Evolutionary conservation across 768 basidiomycete genomes (phyloP), one percentile per base, ranked within the genome.

Genomic region (Pulveroboletus frians): DNA sequence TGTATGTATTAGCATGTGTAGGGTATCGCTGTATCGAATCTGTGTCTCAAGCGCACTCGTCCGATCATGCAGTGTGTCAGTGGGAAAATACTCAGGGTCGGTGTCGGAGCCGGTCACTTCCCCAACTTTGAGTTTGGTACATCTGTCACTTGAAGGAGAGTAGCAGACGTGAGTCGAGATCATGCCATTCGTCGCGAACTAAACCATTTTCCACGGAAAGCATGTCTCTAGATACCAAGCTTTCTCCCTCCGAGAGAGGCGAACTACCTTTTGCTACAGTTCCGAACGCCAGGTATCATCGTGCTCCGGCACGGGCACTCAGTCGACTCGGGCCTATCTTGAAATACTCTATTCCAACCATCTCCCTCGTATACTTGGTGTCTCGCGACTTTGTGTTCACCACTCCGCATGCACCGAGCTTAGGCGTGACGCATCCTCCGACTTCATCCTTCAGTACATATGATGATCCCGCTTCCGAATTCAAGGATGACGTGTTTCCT

Each of bases 401-500:
- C n/a, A 21, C 39, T 36, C 37, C 39, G 5, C 47, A 13, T 43
- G 21, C 43, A 14, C 35, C 47, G 13, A 43, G 14, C 30, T 11
- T 15, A 6, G 18, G 36, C 23, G 31, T n/a, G 21, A 43, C 51
- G 21, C 27, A 54, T 14, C 38, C 47, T 48, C 32, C 50, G 14
- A 26, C 32, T 26, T 55, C 49, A 31, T 38, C 50, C 15, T 42
- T 46, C 17, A 36, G 50, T 39, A 35, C 42, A 23, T 36, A 54
- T 31, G 66, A 67, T 37, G 64, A 73, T 39, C 73, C 72, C 6
- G 71, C 72, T 26, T 68, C 67, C 37, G 66, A 70, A 20, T 77
- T 77, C 72, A 69, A 70, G 57, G 76, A 78, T 49, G 66, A 86
- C 51, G 59, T 81, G 23, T 88, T 79, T 72, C 85, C 85, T 18